Conservation (phyloP, 129 eudicot species). For the Artemisia argyi region DNA sequence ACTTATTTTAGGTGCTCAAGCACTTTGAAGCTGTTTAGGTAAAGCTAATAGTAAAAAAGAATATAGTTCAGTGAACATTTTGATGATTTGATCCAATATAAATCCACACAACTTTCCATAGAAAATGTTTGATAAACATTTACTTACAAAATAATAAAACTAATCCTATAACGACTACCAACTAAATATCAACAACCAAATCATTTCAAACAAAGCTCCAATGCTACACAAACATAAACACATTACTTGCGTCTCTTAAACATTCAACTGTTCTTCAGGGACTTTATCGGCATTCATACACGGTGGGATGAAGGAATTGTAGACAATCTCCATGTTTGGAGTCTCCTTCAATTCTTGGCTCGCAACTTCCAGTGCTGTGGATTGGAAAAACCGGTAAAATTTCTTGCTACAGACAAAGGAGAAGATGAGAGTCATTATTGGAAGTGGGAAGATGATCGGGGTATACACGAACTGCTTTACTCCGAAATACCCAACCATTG, state of each 20-base stretch:
- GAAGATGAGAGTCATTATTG: slow-evolving; percentile 58
- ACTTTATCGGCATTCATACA: slow-evolving; percentile 46
- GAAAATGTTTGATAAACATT: too few species aligned
- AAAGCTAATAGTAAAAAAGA: too few species aligned
- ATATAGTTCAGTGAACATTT: too few species aligned
- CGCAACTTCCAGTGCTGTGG: slow-evolving; percentile 65
- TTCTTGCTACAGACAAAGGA: slow-evolving; percentile 55
- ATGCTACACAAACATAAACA: slow-evolving; percentile 2
- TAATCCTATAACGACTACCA: background rate
- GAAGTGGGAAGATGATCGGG: slow-evolving; percentile 63
- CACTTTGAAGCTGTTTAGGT: too few species aligned
- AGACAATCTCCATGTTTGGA: slow-evolving; percentile 75
- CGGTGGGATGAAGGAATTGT: slow-evolving; percentile 63
- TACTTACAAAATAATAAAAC: background rate
- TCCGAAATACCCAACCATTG: slow-evolving; percentile 78
- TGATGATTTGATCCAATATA: too few species aligned
- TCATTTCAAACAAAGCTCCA: background rate
- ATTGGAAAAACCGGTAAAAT: slow-evolving; percentile 64
- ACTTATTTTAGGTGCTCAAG: too few species aligned
- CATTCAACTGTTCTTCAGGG: slow-evolving; percentile 46
- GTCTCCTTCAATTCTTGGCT: slow-evolving; percentile 49
- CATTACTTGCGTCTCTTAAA: slow-evolving; percentile 21
- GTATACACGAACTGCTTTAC: slow-evolving; percentile 49
- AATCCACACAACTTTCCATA: too few species aligned
- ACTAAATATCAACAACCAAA: slow-evolving; percentile 9